Evolutionary conservation across 805 yeast species (phyloP), one percentile per base, ranked within the genome.

Genomic region (Nematodospora valgi): DNA sequence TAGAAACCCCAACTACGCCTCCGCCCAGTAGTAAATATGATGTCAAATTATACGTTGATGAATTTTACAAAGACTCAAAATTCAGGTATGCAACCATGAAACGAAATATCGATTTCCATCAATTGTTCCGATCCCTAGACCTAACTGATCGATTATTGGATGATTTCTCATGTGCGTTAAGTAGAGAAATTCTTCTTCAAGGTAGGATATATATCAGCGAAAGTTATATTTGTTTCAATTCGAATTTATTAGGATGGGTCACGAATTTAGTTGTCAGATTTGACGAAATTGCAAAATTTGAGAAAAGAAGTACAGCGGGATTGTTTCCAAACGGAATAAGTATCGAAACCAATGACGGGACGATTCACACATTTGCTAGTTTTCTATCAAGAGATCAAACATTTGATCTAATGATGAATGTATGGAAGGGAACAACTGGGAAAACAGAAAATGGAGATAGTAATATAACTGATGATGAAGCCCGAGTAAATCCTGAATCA

Each of bases 231-330:
- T 86, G 96, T 52, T 93, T 93, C 69, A 82, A 87, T 53, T 83
- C 96, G 6, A 83, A 82, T 46, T 67, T 93, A 25, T 62, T 91
- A 29, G 96, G 96, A 1, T 89, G 96, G 95, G 84, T 87, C 8
- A 86, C 96, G 7, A 84, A 76, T 44, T 62, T 89, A 24, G 74
- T 82, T 3, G 72, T 93, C 13, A 79, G 86, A 0, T 73, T 80
- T 45, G 76, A 72, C 30, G 95, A 87, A 37, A 76, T 93, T 17
- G 67, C 72, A 8, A 67, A 73, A 19, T 76, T 88, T 46, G 96
- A 91, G 49, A 86, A 86, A 58, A 82, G 80, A 39, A 72, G 80
- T 13, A 87, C 96, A 0, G 96, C 86, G 5, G 96, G 94, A 0
- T 65, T 91, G 16, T 87, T 91, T 51, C 95, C 95, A 15, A 91